Base-by-base conservation (phyloP, 495 filamentous ascomycete species). In the Penicillium robsamsonii region DNA sequence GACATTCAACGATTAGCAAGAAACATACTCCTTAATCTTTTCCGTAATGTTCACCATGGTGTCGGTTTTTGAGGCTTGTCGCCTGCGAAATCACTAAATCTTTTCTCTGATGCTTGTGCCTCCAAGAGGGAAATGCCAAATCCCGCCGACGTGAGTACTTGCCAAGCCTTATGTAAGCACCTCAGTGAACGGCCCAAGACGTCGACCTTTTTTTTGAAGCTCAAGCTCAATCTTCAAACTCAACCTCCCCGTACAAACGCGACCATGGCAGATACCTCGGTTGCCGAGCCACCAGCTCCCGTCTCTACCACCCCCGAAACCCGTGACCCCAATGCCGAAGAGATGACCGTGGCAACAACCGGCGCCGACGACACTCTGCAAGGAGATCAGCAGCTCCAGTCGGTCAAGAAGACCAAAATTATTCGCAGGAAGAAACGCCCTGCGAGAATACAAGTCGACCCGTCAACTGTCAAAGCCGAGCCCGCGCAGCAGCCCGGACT, bases 41-140 rank as follows among this genome's bases (percentile, higher is more conserved):
- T 99, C 95, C 50, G 94, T 96, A 55, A 99, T 97, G 79, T 97
- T 97, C 75, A 97, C 95, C 95, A 99, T 98, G 62, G 81, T 91
- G 84, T 56, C 78, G 70, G 76, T 72, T 60, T 49, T 9, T 60
- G 56, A 58, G 66, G 67, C 63, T 62, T 57, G 59, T 63, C 60
- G 68, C 66, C 70, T 54, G 46, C 22, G 37, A 45, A 35, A 31
- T 56, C 49, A 50, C 31, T 45, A 53, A 49, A 53, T 35, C 35
- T 47, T 20, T 25, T 31, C 45, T 47, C 27, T 31, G 45, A n/a
- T 45, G 50, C 55, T 61, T 17, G 15, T 38, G 35, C 35, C 35
- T 38, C n/a, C 11, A 2, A 38, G 35, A 38, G 15, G 35, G 35
- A 67, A 65, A 66, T 53, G 62, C 64, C 53, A 61, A 63, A 69